Base-by-base conservation (phyloP, 805 yeast genomes). In the Candida arabinofermentans region DNA sequence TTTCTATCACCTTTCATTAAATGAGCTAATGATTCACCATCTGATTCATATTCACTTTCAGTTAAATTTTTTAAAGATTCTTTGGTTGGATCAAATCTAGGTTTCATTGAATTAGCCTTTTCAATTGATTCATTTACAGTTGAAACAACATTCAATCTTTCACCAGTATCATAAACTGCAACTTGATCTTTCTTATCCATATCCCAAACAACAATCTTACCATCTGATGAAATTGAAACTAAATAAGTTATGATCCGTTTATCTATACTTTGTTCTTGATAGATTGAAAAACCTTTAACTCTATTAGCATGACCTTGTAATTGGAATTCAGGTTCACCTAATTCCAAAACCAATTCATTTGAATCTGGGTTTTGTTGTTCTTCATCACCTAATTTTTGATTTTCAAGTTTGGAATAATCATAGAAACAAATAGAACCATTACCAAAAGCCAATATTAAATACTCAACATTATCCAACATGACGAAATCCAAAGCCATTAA, bases 141-240 rank as follows among this genome's bases (percentile, higher is more conserved):
- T 12, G 83, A 75, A 18, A 89, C 81, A 66, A 96, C 91, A 61
- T 87, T 91, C 48, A 93, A 73, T 56, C 99, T 74, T 65, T 93
- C 98, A 10, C 95, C 95, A 17, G 91, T 76, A 49, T 83, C 87
- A 60, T 89, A 91, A 3, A 88, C 93, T 0, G 96, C 97, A 19
- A 89, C 75, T 61, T 89, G 96, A 54, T 86, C 95, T 53, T 74
- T 72, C 2, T 67, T 55, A 1, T 65, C 59, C 58, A 83, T 66
- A 58, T 90, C 84, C 96, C 97, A 91, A 3, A 91, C 85, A 7
- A 93, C 95, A 39, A 91, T 83, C 55, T 78, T 85, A 21, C 98
- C 98, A 62, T 91, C 98, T 0, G 97, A 86, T 0, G 96, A 86
- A 10, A 89, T 86, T 2, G 96, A 83, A 0, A 86, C 74, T 55